Evolutionary conservation across 202 grass and related monocot genomes (phyloP), one percentile per base, ranked within the genome.

Genomic region (Schoenoplectus tabernaemontani): DNA sequence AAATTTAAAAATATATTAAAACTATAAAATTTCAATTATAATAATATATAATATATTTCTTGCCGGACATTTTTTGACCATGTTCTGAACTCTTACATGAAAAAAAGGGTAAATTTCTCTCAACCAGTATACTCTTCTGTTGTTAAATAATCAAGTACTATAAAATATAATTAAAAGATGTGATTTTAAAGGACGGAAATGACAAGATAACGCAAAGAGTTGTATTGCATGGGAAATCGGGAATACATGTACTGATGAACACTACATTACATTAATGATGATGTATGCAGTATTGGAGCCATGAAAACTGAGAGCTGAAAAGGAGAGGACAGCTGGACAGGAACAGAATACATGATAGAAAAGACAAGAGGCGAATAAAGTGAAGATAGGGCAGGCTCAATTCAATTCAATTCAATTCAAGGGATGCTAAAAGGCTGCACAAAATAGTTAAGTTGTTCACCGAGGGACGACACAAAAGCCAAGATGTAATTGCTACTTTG

Each of bases 311-410:
- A 65, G 62, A 80, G n/a, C n/a, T n/a, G n/a, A n/a, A n/a, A n/a
- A 62, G 77, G 77, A 80, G 39, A 80, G 59, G 56, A 78, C 7
- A 62, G 9, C n/a, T n/a, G n/a, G n/a, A n/a, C n/a, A n/a, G 23
- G 51, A 33, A 33, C 4, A n/a, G n/a, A n/a, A n/a, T n/a, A n/a
- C n/a, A 80, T 10, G 42, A 65, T 38, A 65, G 28, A 63, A 62
- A 79, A 47, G 77, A 80, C 59, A 80, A 80, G 59, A 51, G 23
- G 77, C 59, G 77, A 80, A 80, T 80, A 80, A 80, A 80, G 77
- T 53, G 13, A 51, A 64, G 78, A 80, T 80, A 80, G n/a, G 41
- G n/a, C n/a, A n/a, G 59, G 58, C 11, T 13, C 16, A 20, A 80
- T 60, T 26, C 28, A n/a, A n/a, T n/a, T n/a, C n/a, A n/a, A n/a